These are phyloP conservation scores for Nicotiana tomentosiformis DNA, from an alignment of 257 asterid genomes.

Conservation along the genomic window DNA sequence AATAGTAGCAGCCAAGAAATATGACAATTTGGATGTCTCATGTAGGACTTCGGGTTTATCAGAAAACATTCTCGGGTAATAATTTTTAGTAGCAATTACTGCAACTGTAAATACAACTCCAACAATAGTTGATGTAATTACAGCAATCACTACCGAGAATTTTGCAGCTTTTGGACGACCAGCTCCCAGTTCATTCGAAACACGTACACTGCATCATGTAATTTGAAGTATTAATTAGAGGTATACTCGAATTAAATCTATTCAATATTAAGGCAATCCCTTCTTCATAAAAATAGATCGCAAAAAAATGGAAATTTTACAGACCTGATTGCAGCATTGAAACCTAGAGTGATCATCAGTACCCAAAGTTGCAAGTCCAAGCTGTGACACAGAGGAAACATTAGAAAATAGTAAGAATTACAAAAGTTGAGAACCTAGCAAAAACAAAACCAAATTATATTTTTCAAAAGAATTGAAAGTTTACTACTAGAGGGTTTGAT, in stretches of 20 bases:
- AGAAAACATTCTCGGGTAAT: constrained; percentile 54
- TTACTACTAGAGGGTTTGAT: neutral
- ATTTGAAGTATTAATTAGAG: no score
- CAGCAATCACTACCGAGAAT: constrained; percentile 47
- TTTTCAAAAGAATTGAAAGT: neutral
- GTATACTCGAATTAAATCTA: no score
- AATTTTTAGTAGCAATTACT: constrained; percentile 34
- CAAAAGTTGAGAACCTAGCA: neutral
- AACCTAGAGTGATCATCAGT: constrained; percentile 66
- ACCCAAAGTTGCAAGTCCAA: constrained; percentile 73
- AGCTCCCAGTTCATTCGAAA: constrained; percentile 80
- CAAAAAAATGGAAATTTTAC: neutral
- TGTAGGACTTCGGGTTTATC: constrained; percentile 38
- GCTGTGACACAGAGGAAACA: constrained; percentile 27
- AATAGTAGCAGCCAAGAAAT: constrained; percentile 63
- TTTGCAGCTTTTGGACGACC: constrained; percentile 67
- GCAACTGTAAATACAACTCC: constrained; percentile 46
- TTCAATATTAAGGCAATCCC: no score
- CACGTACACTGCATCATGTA: constrained; percentile 54
- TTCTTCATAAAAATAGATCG: no score
- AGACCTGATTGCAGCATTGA: constrained; percentile 88
- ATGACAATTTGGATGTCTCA: constrained; percentile 55
- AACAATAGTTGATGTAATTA: constrained; percentile 45
- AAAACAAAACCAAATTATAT: neutral
- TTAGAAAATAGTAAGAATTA: neutral